Conservation (phyloP, 345 rosid species). For the Hirschfeldia incana region DNA sequence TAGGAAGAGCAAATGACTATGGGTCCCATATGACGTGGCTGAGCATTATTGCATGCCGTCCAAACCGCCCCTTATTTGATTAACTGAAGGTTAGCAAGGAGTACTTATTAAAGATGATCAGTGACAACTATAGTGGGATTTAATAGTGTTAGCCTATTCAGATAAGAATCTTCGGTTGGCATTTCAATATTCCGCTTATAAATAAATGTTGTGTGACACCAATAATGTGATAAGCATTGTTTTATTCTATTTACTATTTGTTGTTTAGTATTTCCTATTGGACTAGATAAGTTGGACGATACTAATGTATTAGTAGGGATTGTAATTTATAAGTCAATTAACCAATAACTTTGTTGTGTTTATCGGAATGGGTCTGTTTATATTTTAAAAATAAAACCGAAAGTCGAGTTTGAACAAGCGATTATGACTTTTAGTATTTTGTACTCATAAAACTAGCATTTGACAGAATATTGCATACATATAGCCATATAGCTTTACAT, state of each 20-base stretch:
- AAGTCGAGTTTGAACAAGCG: not conserved
- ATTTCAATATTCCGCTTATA: not conserved
- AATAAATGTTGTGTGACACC: constrained; percentile 26
- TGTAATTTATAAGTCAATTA: not conserved
- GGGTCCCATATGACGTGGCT: constrained; percentile 19
- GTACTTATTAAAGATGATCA: constrained; percentile 5
- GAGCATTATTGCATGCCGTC: constrained; percentile 36
- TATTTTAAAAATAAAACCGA: not conserved
- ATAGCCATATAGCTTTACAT: not conserved
- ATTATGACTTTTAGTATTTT: not conserved
- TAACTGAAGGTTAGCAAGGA: constrained; percentile 1
- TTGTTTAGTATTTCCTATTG: constrained; percentile 2
- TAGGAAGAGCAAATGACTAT: not conserved
- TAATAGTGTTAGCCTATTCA: not conserved
- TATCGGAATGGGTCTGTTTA: not conserved
- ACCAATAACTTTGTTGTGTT: not conserved
- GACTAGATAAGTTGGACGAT: constrained; percentile 19
- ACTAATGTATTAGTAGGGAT: not conserved
- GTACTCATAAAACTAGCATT: not conserved
- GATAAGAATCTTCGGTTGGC: constrained; percentile 38
- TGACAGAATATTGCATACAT: not conserved
- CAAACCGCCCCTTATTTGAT: constrained; percentile 32
- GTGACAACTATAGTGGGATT: constrained; percentile 27
- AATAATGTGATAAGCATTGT: constrained; percentile 17
- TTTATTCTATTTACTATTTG: constrained; percentile 5